These are phyloP conservation scores for Neurospora sp. DNA, from an alignment of 495 filamentous ascomycete genomes.

Conservation along the genomic window DNA sequence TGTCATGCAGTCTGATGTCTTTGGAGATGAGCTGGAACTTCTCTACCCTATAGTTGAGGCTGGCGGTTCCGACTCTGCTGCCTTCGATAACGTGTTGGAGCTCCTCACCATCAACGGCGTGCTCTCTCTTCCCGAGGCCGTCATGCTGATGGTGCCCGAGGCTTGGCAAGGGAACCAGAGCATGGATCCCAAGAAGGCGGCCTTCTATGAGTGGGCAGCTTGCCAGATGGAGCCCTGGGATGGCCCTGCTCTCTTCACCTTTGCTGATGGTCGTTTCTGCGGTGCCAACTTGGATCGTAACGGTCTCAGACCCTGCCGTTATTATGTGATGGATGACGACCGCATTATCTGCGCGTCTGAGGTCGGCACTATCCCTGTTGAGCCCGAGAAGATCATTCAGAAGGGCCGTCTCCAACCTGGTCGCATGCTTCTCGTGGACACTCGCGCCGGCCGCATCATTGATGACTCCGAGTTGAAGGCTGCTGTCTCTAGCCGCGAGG, in stretches of 20 bases:
- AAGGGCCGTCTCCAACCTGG: slow-evolving; percentile 95
- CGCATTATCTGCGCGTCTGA: slow-evolving; percentile 98
- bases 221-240: slow-evolving; percentile 99
- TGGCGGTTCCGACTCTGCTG: slow-evolving; percentile 94
- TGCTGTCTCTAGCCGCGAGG: slow-evolving; percentile 70
- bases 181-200: slow-evolving; percentile 93
- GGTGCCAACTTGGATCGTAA: slow-evolving; percentile 99
- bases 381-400: slow-evolving; percentile 82
- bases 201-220: slow-evolving; percentile 99
- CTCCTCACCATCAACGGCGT: slow-evolving; percentile 94
- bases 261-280: slow-evolving; percentile 95
- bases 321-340: slow-evolving; percentile 97
- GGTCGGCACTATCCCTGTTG: slow-evolving; percentile 88
- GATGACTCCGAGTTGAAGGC: slow-evolving; percentile 91
- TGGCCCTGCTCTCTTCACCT: slow-evolving; percentile 94
- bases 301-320: slow-evolving; percentile 91
- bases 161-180: slow-evolving; percentile 92
- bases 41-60: slow-evolving; percentile 96
- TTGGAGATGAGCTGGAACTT: slow-evolving; percentile 83
- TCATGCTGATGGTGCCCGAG: slow-evolving; percentile 99
- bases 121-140: slow-evolving; percentile 89
- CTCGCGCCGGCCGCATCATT: slow-evolving; percentile 87
- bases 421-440: slow-evolving; percentile 97
- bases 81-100: slow-evolving; percentile 97
- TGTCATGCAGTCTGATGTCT: slow-evolving; percentile 85